phyloP scores from a whole-genome alignment of 495 filamentous ascomycete genomes.

The Parmelia sp. region DNA sequence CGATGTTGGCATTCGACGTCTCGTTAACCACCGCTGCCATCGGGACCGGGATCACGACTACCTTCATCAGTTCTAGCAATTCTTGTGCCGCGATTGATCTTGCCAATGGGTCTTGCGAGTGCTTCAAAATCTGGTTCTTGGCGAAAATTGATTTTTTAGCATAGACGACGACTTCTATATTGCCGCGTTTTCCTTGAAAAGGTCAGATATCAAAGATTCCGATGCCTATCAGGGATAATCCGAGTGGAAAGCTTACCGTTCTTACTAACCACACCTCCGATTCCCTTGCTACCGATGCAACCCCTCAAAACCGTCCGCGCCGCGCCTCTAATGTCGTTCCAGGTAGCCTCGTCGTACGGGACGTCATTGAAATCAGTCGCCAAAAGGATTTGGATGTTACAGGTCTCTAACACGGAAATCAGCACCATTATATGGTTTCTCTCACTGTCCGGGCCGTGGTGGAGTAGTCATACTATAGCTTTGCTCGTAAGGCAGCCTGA shows the following conservation, averaged over 20 bases:
- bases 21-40: not conserved
- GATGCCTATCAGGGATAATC: not conserved
- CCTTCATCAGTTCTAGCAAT: not conserved
- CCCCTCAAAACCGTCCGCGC: not conserved
- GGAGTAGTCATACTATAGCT: not conserved
- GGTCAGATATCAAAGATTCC: not conserved
- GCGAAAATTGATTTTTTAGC: not conserved
- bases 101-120: not conserved
- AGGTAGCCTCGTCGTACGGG: not conserved
- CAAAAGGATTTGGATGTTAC: not conserved
- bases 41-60: not conserved
- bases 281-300: not conserved
- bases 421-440: too few relatives aligned
- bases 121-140: not conserved
- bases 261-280: not conserved
- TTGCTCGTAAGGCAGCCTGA: not conserved
- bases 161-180: slow-evolving; percentile 9
- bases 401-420: not conserved
- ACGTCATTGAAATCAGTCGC: not conserved
- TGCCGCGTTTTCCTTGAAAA: not conserved
- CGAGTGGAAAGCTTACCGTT: not conserved
- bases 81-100: slow-evolving; percentile 7
- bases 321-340: not conserved
- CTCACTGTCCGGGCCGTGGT: too few relatives aligned
- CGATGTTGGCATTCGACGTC: not conserved